Base-by-base conservation (phyloP, 306 rosid species). In the Fagus sylvatica region DNA sequence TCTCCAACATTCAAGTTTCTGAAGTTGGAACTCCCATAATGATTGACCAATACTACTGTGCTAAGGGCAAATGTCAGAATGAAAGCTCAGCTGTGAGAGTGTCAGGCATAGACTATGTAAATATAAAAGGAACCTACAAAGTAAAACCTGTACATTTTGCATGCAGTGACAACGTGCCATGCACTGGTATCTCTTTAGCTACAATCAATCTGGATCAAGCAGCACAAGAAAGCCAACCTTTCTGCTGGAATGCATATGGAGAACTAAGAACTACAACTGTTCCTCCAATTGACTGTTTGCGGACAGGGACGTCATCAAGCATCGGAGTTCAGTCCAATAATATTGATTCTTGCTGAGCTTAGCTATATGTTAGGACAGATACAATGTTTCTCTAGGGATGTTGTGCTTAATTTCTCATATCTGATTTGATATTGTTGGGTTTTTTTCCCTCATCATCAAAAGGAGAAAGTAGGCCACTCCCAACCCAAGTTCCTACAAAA, bases 241-340 rank as follows among this genome's bases (percentile, higher is more conserved):
- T 90, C 82, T 94, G 97, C 76, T 92, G 98, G 98, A 69, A 92
- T 53, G 90, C 98, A 37, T 94, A 74, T 56, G 96, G 98, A 11
- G 91, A 79, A 28, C 82, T 91, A 5, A 90, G 85, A 75, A 86
- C 94, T 32, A 33, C 80, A 53, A 92, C 91, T 2, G 81, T 73
- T 3, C 97, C 97, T 69, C 88, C 85, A 8, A 72, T 90, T 53
- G 64, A 77, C 2, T 90, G 98, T 80, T 72, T 92, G 78, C 79
- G 49, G 46, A 81, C 69, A 5, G 92, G 90, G 2, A 84, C 62
- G 42, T 89, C 96, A 7, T 69, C 85, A 7, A 75, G n/a, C 17
- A 8, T 46, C 34, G 61, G 57, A 36, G 53, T 76, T 36, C 74
- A 10, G 30, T 85, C 91, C n/a, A n/a, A n/a, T 15, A 72, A 40